phyloP scores from a whole-genome alignment of 176 grass and related monocot genomes.

The Aegilops speltoides region DNA sequence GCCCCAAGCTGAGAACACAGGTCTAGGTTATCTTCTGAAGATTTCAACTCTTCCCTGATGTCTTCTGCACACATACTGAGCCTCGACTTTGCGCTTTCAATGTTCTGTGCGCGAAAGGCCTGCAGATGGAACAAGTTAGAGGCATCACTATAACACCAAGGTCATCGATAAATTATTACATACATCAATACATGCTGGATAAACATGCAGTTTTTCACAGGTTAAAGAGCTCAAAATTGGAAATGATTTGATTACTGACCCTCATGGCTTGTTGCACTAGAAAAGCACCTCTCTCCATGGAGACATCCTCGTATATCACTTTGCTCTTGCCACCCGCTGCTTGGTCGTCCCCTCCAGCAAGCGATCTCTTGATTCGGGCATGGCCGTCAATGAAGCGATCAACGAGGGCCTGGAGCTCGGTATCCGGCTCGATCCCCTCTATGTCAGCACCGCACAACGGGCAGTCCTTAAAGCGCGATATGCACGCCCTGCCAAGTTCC shows the following conservation, averaged over 20 bases:
- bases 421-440: slow-evolving; percentile 73
- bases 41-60: slow-evolving; percentile 83
- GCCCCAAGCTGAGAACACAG: slow-evolving; percentile 90
- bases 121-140: slow-evolving; percentile 23
- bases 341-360: slow-evolving; percentile 23
- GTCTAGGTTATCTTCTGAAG: slow-evolving; percentile 52
- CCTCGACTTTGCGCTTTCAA: slow-evolving; percentile 88
- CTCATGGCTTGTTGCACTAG: slow-evolving; percentile 98
- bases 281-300: slow-evolving; percentile 95
- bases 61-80: slow-evolving; percentile 84
- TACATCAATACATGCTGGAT: not conserved
- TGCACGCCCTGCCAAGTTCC: slow-evolving; percentile 59
- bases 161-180: not conserved
- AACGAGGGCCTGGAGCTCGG: slow-evolving; percentile 75
- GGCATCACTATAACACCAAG: not conserved
- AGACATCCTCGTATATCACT: slow-evolving; percentile 96
- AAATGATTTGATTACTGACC: slow-evolving; percentile 46
- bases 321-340: slow-evolving; percentile 47
- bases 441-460: slow-evolving; percentile 91
- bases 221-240: not conserved
- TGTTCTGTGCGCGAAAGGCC: slow-evolving; percentile 80
- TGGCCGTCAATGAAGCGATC: slow-evolving; percentile 93
- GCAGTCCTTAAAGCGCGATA: slow-evolving; percentile 89
- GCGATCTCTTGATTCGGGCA: slow-evolving; percentile 86
- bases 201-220: not conserved